A percentile compares a stretch with the other conserved stretches of the same genome.
These are phyloP conservation scores for Candida verbasci DNA, from an alignment of 805 yeast genomes.

Conservation along the genomic window DNA sequence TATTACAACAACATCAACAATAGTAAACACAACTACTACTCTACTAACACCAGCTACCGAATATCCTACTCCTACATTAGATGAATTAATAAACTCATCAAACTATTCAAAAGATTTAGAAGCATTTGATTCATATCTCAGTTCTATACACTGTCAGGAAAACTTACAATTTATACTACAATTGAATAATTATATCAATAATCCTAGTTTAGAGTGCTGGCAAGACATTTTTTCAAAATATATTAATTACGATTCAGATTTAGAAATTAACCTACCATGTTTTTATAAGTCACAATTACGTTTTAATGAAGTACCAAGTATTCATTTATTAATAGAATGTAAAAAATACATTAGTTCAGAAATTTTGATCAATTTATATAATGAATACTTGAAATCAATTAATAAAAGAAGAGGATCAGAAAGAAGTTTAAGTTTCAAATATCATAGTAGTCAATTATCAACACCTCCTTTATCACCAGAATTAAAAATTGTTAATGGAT, in stretches of 20 bases:
- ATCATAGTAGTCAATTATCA: conserved; percentile 2
- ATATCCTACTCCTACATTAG: no score
- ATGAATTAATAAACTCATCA: no score
- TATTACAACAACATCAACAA: no score
- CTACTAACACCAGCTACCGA: no score
- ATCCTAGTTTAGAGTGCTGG: conserved; percentile 2
- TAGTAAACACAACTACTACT: no score
- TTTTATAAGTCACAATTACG: conserved; percentile 6
- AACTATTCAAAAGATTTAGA: not conserved
- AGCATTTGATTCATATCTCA: conserved; percentile 2
- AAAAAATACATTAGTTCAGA: conserved; percentile 9
- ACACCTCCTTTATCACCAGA: conserved; percentile 3
- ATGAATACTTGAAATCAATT: conserved; percentile 8
- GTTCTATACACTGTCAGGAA: conserved; percentile 9
- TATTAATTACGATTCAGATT: conserved; percentile 6
- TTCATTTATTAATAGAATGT: conserved; percentile 4
- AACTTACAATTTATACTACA: conserved; percentile 9
- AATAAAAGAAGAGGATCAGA: not conserved
- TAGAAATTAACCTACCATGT: conserved; percentile 11
- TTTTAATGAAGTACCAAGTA: conserved; percentile 2
- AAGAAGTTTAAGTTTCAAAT: not conserved
- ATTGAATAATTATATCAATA: conserved; percentile 2
- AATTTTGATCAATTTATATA: conserved; percentile 10
- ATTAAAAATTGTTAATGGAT: conserved; percentile 5
- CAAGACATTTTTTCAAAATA: conserved; percentile 8